Evolutionary conservation across 805 yeast species (phyloP), one percentile per base, ranked within the genome.

Genomic region (Torulaspora franciscae): DNA sequence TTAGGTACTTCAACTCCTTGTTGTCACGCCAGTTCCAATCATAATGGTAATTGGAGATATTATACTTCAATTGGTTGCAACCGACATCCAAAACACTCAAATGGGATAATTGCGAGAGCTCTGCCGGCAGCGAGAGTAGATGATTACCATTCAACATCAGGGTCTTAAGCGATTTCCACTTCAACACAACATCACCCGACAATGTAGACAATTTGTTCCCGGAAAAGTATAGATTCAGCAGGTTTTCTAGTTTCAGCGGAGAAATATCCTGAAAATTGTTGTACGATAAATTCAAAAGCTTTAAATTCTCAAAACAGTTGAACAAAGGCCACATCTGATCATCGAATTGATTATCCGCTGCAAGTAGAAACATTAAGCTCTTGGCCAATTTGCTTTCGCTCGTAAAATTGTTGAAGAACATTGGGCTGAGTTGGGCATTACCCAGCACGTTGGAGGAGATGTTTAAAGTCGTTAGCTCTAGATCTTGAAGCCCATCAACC

Each of bases 1-100:
- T 93, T 61, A 93, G 74, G 57, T 84, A 89, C 54, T 74, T 79
- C 64, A 93, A 71, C 33, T 80, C 78, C 43, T 75, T 71, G 60
- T 93, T 93, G 71, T 81, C 81, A 56, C 84, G 81, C 99, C 99
- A 93, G 66, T 88, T 93, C 97, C 98, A 93, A 62, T 93, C 99
- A 60, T 87, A 91, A 11, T 93, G 95, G 76, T 89, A 86, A 64
- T 93, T 93, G 3, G 93, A 84, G 45, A 91, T 88, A 57, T 93
- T 93, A 65, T 93, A 93, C 58, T 89, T 85, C 65, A 93, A 71
- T 49, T 81, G 83, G 62, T 93, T 93, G 2, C 95, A 85, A 3
- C 97, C 95, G 13, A 87, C 93, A 67, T 93, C 99, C 29, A 93
- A 73, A 7, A 81, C 83, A 26, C 75, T 76, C 57, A 93, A 68